These are phyloP conservation scores for Boletales sp. DNA, from an alignment of 768 basidiomycete species.

Conservation along the genomic window DNA sequence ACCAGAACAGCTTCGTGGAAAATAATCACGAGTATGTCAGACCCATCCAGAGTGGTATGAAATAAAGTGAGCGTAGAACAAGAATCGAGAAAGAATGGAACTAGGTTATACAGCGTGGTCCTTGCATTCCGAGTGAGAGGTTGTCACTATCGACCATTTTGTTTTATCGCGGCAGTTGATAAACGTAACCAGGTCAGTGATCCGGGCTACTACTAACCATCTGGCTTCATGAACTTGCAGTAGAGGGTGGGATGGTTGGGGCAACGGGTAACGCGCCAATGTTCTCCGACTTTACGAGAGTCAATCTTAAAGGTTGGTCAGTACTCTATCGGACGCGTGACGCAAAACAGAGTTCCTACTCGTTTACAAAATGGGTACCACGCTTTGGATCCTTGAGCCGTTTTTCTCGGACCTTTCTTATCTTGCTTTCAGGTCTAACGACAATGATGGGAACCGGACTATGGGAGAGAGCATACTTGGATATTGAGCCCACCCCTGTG, in stretches of 20 bases:
- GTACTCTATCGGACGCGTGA: neutral
- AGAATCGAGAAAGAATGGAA: neutral
- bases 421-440: constrained; percentile 85
- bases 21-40: neutral
- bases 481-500: constrained; percentile 61
- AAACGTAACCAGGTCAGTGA: no score
- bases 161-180: no score
- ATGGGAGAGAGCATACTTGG: constrained; percentile 79
- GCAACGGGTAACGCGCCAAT: constrained; percentile 10
- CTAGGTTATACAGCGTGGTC: neutral
- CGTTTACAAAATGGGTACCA: constrained; percentile 71
- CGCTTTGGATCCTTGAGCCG: constrained; percentile 86
- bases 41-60: neutral
- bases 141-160: no score
- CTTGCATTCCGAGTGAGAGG: no score
- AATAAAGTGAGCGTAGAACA: neutral
- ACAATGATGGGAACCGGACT: constrained; percentile 97
- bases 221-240: constrained; percentile 13
- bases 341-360: constrained; percentile 31
- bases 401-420: constrained; percentile 81
- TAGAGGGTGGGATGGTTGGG: constrained; percentile 8
- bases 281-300: constrained; percentile 8
- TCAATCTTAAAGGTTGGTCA: constrained; percentile 14
- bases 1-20: neutral
- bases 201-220: neutral